These are phyloP conservation scores for Nissolia schottii DNA, from an alignment of 306 rosid genomes.

Conservation along the genomic window DNA sequence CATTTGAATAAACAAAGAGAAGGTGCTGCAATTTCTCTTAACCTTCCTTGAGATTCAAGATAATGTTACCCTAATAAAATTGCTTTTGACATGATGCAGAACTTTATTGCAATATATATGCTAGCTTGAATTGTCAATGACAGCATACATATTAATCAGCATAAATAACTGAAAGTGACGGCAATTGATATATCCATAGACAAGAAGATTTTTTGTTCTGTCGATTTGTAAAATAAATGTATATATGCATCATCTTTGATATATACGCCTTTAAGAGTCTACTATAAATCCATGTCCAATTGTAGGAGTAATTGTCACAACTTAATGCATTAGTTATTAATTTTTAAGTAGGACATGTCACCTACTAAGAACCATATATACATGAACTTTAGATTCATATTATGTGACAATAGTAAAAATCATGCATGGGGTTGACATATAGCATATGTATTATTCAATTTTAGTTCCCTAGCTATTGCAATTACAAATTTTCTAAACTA, in stretches of 20 bases:
- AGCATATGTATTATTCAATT: neutral
- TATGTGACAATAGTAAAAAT: conserved; percentile 1
- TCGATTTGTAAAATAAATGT: neutral
- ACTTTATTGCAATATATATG: neutral
- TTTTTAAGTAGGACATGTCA: conserved; percentile 27
- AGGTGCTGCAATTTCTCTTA: no score
- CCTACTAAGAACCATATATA: conserved; percentile 26
- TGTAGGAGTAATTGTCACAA: conserved; percentile 20
- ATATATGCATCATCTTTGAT: neutral
- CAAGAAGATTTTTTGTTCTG: conserved; percentile 19
- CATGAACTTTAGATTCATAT: conserved; percentile 11
- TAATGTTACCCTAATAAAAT: no score
- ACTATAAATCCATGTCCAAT: neutral
- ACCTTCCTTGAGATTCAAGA: no score
- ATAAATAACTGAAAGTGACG: conserved; percentile 2
- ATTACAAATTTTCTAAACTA: neutral
- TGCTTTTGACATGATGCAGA: neutral
- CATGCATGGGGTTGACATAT: neutral
- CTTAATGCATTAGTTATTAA: conserved; percentile 21
- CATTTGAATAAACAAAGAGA: no score
- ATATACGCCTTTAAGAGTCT: conserved; percentile 15
- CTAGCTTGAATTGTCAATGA: neutral
- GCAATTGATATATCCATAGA: neutral
- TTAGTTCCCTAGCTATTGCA: neutral
- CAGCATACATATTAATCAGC: neutral